These are phyloP conservation scores for Moesziomyces sp. DNA, from an alignment of 1,284 basidiomycete species.

Conservation along the genomic window DNA sequence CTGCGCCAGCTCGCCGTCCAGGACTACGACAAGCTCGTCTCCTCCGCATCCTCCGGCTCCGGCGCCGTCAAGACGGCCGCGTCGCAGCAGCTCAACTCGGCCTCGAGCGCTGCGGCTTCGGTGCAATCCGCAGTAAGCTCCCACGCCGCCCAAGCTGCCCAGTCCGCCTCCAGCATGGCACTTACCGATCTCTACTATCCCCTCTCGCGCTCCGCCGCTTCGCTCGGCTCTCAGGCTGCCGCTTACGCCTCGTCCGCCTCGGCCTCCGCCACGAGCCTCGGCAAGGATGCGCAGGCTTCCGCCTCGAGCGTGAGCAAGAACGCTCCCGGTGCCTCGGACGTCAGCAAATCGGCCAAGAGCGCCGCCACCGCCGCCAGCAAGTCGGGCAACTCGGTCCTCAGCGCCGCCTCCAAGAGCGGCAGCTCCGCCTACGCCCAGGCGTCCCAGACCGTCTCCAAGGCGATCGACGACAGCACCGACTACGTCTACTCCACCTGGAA, in stretches of 20 bases:
- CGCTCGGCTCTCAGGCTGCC: constrained; percentile 52
- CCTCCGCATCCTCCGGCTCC: constrained; percentile 33
- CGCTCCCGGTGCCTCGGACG: constrained; percentile 31
- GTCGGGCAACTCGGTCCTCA: constrained; percentile 35
- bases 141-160: constrained; percentile 32
- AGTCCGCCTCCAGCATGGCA: constrained; percentile 41
- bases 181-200: constrained; percentile 58
- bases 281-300: constrained; percentile 21
- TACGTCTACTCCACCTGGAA: constrained; percentile 65
- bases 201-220: constrained; percentile 46
- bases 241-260: constrained; percentile 29
- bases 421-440: constrained; percentile 53
- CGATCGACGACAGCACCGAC: constrained; percentile 61
- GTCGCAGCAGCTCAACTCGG: constrained; percentile 38
- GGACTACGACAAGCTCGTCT: constrained; percentile 56
- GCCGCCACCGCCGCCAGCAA: constrained; percentile 49
- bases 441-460: constrained; percentile 26
- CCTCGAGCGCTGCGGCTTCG: constrained; percentile 53
- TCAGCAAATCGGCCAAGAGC: constrained; percentile 41
- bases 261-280: constrained; percentile 17
- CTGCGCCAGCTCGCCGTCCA: constrained; percentile 60
- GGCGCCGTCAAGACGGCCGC: constrained; percentile 42
- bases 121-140: constrained; percentile 56
- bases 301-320: constrained; percentile 34
- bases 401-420: constrained; percentile 51